Evolutionary conservation across 2,329 filamentous ascomycete species (phyloP), one percentile per base, ranked within the genome.

Genomic region (Fusarium napiforme): DNA sequence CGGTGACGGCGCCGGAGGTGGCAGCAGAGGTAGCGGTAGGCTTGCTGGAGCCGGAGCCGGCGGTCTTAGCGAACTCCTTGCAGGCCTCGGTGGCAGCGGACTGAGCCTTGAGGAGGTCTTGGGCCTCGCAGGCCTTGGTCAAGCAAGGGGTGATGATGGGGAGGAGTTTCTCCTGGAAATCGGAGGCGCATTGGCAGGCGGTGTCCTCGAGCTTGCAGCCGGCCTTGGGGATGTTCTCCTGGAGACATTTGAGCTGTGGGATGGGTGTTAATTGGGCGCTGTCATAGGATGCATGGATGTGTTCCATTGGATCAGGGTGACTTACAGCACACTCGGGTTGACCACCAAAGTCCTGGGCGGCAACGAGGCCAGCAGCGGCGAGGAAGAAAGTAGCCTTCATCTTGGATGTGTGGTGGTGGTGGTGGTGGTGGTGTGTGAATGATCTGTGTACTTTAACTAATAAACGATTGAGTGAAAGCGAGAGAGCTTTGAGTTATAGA

Each of bases 271-370:
- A 52, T 30, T 40, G 19, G 34, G 52, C 18, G n/a, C 30, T 36
- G 30, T 43, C 28, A n/a, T 46, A 28, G 18, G 18, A 46, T 19
- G 21, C 4, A 37, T 18, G 36, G 16, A 37, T 37, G 16, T 37
- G 36, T 37, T 37, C 16, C 36, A 37, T 43, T 23, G 45, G 46
- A n/a, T 14, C 16, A 42, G 12, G 43, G 23, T 18, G 14, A 80
- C 84, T 70, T 82, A 86, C 84, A 74, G 84, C 83, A 72, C 84
- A 86, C 9, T 74, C 23, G 52, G 84, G 82, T 63, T 82, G 71
- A 42, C 78, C 81, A 32, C 68, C 45, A 56, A 84, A 78, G 73
- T 82, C 72, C 76, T 85, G 83, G 37, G 83, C 84, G 56, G 80
- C 79, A 46, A 79, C 83, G 42, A 84, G 68, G 77, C 82, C 78